Evolutionary conservation across 202 grass and related monocot species (phyloP), one percentile per base, ranked within the genome.

Genomic region (Brachypodium distachyon): DNA sequence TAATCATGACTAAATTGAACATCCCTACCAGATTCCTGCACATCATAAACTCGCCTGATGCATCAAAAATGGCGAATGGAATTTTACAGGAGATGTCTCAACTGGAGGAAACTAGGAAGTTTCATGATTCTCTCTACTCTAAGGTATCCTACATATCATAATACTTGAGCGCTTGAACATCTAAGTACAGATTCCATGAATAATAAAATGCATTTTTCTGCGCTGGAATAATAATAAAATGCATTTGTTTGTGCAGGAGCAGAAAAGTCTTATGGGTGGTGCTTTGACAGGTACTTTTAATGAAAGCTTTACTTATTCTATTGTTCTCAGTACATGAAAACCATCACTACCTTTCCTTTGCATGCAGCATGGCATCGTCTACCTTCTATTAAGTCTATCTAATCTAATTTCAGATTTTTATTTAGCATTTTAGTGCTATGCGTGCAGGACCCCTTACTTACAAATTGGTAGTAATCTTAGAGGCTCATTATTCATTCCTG

Each of bases 71-170:
- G 1, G 88, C 80, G 21, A 90, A 84, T 75, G 85, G 60, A 57
- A 88, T 99, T 76, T 81, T 85, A 82, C 87, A 92, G 36, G 96
- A 99, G 73, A 91, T 96, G 50, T 99, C 87, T 61, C 96, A 99
- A 57, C 84, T 99, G 72, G 90, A 93, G 81, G 92, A 99, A 81
- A 99, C 96, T 68, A 96, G 86, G 91, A 99, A 88, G 56, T 99
- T 99, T 85, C 92, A 99, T 91, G 85, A 91, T 27, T 84, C 90
- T 33, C 71, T 91, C 19, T 87, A 93, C 87, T 61, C 77, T 57
- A 93, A 91, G 92, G 96, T 99, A 91, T 38, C 27, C 27, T 32
- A 52, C n/a, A n/a, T n/a, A n/a, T n/a, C n/a, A n/a, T n/a, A n/a
- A 27, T 42, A 29, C 65, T 38, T 60, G 9, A 48, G 39, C 36